Conservation (phyloP, 441 rosid genomes). For the Euphorbia schlechtendalii region DNA sequence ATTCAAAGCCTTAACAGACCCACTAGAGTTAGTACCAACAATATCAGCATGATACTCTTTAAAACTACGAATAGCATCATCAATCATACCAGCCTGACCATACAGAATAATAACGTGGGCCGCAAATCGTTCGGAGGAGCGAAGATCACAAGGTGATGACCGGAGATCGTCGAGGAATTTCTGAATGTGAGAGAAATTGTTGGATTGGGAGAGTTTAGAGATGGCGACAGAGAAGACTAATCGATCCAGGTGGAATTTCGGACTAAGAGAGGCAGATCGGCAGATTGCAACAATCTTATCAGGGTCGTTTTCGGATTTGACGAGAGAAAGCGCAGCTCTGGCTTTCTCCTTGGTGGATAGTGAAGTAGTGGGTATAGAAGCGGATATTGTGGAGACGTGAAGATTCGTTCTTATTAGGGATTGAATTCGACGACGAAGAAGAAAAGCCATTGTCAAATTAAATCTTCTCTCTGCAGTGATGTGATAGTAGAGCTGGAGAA, state of each 20-base stretch:
- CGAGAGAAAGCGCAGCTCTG: slow-evolving; percentile 58
- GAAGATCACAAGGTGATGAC: slow-evolving; percentile 45
- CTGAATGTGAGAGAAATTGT: slow-evolving; percentile 39
- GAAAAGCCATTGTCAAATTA: slow-evolving; percentile 37
- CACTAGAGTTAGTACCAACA: slow-evolving; percentile 13
- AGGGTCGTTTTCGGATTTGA: slow-evolving; percentile 58
- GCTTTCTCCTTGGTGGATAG: slow-evolving; percentile 52
- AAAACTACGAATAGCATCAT: slow-evolving; percentile 49
- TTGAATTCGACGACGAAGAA: slow-evolving; percentile 41
- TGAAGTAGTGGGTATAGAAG: slow-evolving; percentile 40
- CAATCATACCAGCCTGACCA: slow-evolving; percentile 70
- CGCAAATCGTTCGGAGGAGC: slow-evolving; percentile 44
- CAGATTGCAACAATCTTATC: slow-evolving; percentile 67
- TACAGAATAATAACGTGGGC: slow-evolving; percentile 59
- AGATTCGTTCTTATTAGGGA: slow-evolving; percentile 21
- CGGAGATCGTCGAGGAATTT: slow-evolving; percentile 53
- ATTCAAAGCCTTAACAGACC: slow-evolving; percentile 51
- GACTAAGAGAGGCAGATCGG: slow-evolving; percentile 66
- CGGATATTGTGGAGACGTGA: slow-evolving; percentile 38
- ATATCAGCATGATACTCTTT: slow-evolving; percentile 39
- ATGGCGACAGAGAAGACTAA: slow-evolving; percentile 63
- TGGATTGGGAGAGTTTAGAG: slow-evolving; percentile 37
- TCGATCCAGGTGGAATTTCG: slow-evolving; percentile 51
- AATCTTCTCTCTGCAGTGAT: slow-evolving; percentile 1
- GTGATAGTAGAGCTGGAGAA: too few species aligned